Conservation (phyloP, 2,329 filamentous ascomycete genomes). For the Domatiomyces catenatus region DNA sequence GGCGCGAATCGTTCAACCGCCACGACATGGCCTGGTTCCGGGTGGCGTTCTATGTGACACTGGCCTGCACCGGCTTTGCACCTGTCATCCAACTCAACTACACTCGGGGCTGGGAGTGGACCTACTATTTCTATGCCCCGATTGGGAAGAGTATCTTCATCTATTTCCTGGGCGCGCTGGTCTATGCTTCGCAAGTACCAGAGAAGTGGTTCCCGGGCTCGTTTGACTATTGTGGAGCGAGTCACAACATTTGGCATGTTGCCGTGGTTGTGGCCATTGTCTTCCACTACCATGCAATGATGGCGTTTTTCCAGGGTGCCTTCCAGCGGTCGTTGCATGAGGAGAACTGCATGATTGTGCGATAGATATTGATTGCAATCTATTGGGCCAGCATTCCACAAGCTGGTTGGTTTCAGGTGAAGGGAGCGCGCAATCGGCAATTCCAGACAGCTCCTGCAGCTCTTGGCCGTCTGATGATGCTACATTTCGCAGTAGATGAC, state of each 20-base stretch:
- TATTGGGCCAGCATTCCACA: neutral
- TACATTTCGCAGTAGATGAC: neutral
- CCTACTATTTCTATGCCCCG: constrained; percentile 76
- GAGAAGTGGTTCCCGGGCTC: constrained; percentile 84
- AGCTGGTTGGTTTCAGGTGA: neutral
- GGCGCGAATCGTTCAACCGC: constrained; percentile 91
- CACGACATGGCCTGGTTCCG: constrained; percentile 84
- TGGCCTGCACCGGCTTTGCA: constrained; percentile 76
- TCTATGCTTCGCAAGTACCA: constrained; percentile 85
- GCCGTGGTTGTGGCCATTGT: constrained; percentile 88
- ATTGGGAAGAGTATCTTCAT: constrained; percentile 74
- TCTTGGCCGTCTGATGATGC: neutral
- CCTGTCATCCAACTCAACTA: constrained; percentile 71
- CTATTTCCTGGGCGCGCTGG: constrained; percentile 66
- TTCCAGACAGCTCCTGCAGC: no score
- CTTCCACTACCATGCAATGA: constrained; percentile 96
- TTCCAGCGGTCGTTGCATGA: constrained; percentile 48
- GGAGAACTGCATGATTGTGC: constrained; percentile 9
- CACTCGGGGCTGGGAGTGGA: constrained; percentile 63
- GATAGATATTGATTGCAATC: neutral
- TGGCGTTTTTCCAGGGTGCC: constrained; percentile 72
- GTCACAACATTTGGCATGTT: constrained; percentile 94
- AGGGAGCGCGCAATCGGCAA: neutral
- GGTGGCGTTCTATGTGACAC: constrained; percentile 77
- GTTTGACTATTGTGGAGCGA: constrained; percentile 90